phyloP scores from a whole-genome alignment of 2,329 filamentous ascomycete genomes.

The Laburnicola sp. region DNA sequence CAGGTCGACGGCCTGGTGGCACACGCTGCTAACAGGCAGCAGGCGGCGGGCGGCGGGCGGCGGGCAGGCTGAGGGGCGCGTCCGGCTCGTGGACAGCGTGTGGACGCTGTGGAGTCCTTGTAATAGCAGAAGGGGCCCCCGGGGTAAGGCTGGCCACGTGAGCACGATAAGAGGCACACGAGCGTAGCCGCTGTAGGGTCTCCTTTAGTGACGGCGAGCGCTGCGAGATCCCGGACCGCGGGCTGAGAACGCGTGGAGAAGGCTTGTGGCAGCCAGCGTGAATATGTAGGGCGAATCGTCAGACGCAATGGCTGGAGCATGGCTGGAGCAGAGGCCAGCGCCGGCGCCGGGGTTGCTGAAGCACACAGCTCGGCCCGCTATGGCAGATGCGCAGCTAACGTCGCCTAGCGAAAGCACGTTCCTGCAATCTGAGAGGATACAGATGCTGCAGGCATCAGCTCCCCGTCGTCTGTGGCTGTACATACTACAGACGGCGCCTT shows the following conservation, averaged over 20 bases:
- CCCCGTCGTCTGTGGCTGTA: constrained; percentile 6
- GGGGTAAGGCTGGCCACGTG: too few species aligned
- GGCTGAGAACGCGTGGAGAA: constrained; percentile 12
- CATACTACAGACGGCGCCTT: background rate
- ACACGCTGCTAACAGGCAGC: background rate
- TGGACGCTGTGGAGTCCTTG: too few species aligned
- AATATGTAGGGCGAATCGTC: constrained; percentile 11
- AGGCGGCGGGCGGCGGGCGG: constrained; percentile 12
- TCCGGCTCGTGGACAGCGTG: too few species aligned
- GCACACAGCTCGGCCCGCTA: constrained; percentile 10
- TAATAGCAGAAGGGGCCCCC: too few species aligned
- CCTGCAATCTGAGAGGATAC: constrained; percentile 1
- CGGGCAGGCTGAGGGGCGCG: constrained; percentile 17
- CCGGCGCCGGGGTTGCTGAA: too few species aligned
- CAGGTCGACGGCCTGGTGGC: constrained; percentile 7
- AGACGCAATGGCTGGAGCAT: background rate
- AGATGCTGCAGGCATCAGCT: background rate
- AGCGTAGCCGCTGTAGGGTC: constrained; percentile 22
- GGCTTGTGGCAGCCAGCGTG: constrained; percentile 6
- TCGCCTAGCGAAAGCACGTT: constrained; percentile 13
- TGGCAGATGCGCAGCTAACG: constrained; percentile 7
- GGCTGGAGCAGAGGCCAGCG: constrained; percentile 19
- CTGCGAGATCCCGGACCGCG: constrained; percentile 11
- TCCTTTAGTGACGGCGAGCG: constrained; percentile 4
- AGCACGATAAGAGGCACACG: too few species aligned